Evolutionary conservation across 768 basidiomycete species (phyloP).

Genomic region (Chalciporus piperatus): DNA sequence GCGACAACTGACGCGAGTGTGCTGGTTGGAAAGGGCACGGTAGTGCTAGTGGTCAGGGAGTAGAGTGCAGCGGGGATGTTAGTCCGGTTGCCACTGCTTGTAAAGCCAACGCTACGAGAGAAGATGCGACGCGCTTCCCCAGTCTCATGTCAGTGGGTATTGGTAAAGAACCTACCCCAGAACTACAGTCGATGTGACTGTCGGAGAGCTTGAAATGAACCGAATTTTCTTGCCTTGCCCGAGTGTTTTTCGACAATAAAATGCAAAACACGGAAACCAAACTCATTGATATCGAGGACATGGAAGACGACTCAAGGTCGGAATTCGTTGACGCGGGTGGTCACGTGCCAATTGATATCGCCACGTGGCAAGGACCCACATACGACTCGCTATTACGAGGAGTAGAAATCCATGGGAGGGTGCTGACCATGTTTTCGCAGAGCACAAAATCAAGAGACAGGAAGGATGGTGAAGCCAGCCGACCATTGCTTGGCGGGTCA

Average conservation of each 20-base stretch:
- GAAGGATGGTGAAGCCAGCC: slow-evolving; percentile 42
- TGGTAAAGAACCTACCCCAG: no score
- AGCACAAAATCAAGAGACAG: slow-evolving; percentile 29
- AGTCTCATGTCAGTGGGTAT: background rate
- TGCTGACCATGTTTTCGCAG: slow-evolving; percentile 29
- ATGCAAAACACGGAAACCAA: no score
- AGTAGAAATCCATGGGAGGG: slow-evolving; percentile 19
- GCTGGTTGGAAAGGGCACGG: slow-evolving; percentile 61
- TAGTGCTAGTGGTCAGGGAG: slow-evolving; percentile 57
- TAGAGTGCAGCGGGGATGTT: slow-evolving; percentile 42
- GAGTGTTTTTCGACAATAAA: no score
- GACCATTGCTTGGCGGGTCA: slow-evolving; percentile 56
- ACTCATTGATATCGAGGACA: no score
- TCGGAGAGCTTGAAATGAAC: slow-evolving; percentile 4
- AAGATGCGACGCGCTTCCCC: no score
- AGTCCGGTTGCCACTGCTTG: slow-evolving; percentile 1
- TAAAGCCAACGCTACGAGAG: background rate
- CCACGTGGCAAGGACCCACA: slow-evolving; percentile 8
- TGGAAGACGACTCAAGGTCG: no score
- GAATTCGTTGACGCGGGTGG: background rate
- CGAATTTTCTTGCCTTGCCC: background rate
- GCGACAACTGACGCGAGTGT: slow-evolving; percentile 52
- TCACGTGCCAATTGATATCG: slow-evolving; percentile 22
- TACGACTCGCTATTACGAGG: no score
- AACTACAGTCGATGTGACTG: no score